Base-by-base conservation (phyloP, 345 rosid genomes). In the Sonneratia caseolaris region DNA sequence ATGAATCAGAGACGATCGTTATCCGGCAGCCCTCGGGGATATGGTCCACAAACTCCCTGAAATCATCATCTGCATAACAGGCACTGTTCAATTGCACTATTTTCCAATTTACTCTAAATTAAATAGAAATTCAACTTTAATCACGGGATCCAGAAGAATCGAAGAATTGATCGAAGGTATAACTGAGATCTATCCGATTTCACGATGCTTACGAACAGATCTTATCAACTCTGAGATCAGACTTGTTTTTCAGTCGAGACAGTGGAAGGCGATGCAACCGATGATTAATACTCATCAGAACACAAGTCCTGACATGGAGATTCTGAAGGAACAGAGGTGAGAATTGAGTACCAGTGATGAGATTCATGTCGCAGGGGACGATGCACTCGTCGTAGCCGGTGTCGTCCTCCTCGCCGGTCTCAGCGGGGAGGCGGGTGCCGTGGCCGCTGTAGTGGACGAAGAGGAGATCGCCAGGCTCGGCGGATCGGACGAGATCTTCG, bases 331-430 rank as follows among this genome's bases (percentile, higher is more conserved):
- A 49, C 35, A 35, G 36, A 57, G 68, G 37, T 43, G 47, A 57
- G 15, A 14, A 8, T 40, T 36, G 40, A 4, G 37, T 66, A 89
- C 97, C 99, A 24, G 97, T 90, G 68, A 92, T 88, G 67, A 91
- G 95, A 82, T 94, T 94, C 98, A 94, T 94, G 74, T 94, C 98
- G 75, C 86, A 88, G 64, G 98, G 98, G 40, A 90, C 97, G 72
- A 91, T 88, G 84, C 98, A 94, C 73, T 94, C 98, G 77, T 94
- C 99, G 48, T 75, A 94, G 15, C 99, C 97, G 47, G 99, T 94
- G 68, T 94, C 97, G 75, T 94, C 99, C 36, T 88, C 92, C 76
- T 94, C 97, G 8, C 99, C 99, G 3, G 96, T 86, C 86, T 94
- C 97, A 8, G 97, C 95, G 0, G 99, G 99, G 32, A 94, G 86